Evolutionary conservation across 192 early-diverging fungal genomes (phyloP), one percentile per base, ranked within the genome.

Genomic region (Coemansia sp.): DNA sequence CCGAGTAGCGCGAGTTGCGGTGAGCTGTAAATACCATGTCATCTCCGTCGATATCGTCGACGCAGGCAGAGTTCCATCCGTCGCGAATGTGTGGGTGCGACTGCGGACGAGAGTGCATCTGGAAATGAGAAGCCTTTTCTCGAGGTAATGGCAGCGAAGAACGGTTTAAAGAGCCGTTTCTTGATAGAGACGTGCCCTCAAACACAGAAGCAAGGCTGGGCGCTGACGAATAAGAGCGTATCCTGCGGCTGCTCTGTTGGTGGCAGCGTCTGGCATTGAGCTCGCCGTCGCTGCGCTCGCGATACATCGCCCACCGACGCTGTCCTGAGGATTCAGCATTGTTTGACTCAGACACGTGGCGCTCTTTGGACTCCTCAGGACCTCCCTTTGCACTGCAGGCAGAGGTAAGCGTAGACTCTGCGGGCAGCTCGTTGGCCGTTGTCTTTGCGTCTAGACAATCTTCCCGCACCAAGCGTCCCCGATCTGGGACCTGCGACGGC

Each of bases 221-320:
- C n/a, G 72, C 72, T 12, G 72, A 74, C 42, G 72, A 57, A 18
- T 66, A 74, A 10, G 56, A 54, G 22, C 67, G 66, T 6, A 67
- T 34, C 20, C n/a, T 52, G n/a, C 48, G 61, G 30, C 48, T 25
- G 28, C 31, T 25, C 18, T 31, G 38, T 14, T 11, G 29, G 40
- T 42, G 60, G 33, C 60, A 49, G 60, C 60, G 60, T 36, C 67
- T 17, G 11, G 57, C 2, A n/a, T 45, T 40, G 17, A 57, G 28
- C 54, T 69, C 40, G 6, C n/a, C 36, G 59, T 69, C 67, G 31
- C 60, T 49, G 4, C 31, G 12, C 16, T 58, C 67, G 55, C 52
- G 48, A 22, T 62, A 62, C 22, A 68, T 32, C 28, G 34, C 61
- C 50, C 61, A 52, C 40, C 59, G 59, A 4, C 59, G 59, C 56